Percentiles rank a stretch among this genome's conserved stretches.
Evolutionary conservation across 768 basidiomycete species (phyloP).

Genomic region (Tylopilus sp.): DNA sequence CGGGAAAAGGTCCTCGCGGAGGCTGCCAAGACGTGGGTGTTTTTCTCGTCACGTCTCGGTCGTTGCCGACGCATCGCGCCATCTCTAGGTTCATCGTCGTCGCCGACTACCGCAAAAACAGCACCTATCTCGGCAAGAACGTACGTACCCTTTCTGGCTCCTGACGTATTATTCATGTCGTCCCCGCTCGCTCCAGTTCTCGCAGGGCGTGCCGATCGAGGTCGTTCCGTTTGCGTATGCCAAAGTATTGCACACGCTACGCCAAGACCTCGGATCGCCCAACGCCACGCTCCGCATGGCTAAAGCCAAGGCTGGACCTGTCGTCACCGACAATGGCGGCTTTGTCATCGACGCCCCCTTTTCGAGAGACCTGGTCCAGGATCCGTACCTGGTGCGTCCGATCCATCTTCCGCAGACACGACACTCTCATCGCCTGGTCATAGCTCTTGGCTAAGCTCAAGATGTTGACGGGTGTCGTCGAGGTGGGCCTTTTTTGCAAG

Average conservation of each 20-base stretch:
- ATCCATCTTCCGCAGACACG: neutral
- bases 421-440: neutral
- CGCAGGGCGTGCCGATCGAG: constrained; percentile 90
- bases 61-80: constrained; percentile 42
- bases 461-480: constrained; percentile 96
- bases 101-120: constrained; percentile 96
- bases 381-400: constrained; percentile 54
- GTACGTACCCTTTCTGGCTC: constrained; percentile 43
- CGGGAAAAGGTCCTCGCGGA: constrained; percentile 98
- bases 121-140: constrained; percentile 71
- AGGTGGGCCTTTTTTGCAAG: constrained; percentile 94
- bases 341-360: constrained; percentile 98
- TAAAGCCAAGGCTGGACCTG: constrained; percentile 88
- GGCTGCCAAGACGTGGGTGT: constrained; percentile 72
- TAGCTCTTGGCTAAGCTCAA: constrained; percentile 82
- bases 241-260: constrained; percentile 74
- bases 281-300: constrained; percentile 89
- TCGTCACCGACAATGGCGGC: constrained; percentile 96
- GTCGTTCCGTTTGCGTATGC: constrained; percentile 96
- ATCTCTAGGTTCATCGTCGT: constrained; percentile 71
- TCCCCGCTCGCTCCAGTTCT: too few species aligned
- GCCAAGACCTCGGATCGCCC: constrained; percentile 56
- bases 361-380: constrained; percentile 57
- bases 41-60: neutral
- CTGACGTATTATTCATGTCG: too few species aligned